Evolutionary conservation across 2,329 filamentous ascomycete genomes (phyloP).

Genomic region (Fusarium illudens): DNA sequence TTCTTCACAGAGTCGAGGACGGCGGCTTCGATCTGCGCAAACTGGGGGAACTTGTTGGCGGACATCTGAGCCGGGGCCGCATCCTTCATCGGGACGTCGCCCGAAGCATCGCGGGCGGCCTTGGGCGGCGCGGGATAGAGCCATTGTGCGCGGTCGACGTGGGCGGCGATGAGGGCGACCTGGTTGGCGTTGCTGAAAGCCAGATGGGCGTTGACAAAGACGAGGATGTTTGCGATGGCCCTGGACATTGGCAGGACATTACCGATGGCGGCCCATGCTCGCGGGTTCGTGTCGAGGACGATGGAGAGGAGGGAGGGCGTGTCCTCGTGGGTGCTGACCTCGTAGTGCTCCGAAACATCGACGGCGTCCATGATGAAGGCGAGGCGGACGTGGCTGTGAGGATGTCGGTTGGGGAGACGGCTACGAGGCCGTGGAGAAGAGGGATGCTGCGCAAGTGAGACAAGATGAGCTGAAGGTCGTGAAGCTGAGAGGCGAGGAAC

Average conservation of each 20-base stretch:
- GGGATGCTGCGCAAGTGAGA: background rate
- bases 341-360: constrained; percentile 69
- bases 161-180: constrained; percentile 89
- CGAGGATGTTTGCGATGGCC: constrained; percentile 85
- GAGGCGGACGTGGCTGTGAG: constrained; percentile 24
- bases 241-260: constrained; percentile 80
- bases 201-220: constrained; percentile 97
- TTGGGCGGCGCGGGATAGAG: constrained; percentile 74
- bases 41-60: constrained; percentile 93
- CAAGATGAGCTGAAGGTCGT: background rate
- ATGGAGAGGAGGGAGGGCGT: constrained; percentile 87
- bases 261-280: constrained; percentile 86
- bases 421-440: constrained; percentile 45
- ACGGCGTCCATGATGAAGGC: constrained; percentile 58
- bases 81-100: constrained; percentile 68
- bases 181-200: constrained; percentile 94
- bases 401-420: constrained; percentile 33
- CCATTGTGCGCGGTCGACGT: constrained; percentile 86
- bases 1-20: constrained; percentile 76
- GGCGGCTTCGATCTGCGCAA: constrained; percentile 84
- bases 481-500: background rate
- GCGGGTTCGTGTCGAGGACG: constrained; percentile 94
- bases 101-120: constrained; percentile 47
- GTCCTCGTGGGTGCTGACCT: constrained; percentile 62
- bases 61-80: constrained; percentile 49